Evolutionary conservation across 129 eudicot genomes (phyloP).

Genomic region (Flaveria sonorensis): DNA sequence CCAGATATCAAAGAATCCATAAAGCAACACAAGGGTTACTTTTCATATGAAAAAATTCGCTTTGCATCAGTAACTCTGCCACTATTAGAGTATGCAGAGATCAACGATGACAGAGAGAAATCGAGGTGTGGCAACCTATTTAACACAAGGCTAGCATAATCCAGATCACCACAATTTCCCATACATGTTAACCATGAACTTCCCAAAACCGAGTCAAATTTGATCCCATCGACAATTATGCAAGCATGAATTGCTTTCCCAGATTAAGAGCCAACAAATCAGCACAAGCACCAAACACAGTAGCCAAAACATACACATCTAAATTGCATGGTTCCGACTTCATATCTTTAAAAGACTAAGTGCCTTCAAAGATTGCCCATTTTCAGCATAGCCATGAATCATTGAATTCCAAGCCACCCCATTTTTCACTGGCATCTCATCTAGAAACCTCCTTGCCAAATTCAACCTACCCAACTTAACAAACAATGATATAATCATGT

Average conservation of each 20-base stretch:
- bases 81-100: slow-evolving; percentile 62
- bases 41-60: slow-evolving; percentile 42
- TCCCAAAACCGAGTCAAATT: slow-evolving; percentile 62
- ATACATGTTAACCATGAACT: slow-evolving; percentile 83
- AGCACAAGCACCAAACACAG: slow-evolving; percentile 75
- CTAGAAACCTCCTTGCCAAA: slow-evolving; percentile 48
- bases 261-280: slow-evolving; percentile 48
- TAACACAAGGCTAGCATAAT: slow-evolving; percentile 51
- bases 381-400: slow-evolving; percentile 71
- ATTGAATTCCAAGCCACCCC: slow-evolving; percentile 64
- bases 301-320: slow-evolving; percentile 66
- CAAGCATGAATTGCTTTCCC: slow-evolving; percentile 68
- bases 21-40: slow-evolving; percentile 55
- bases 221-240: slow-evolving; percentile 44
- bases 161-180: slow-evolving; percentile 87
- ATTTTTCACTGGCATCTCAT: slow-evolving; percentile 70
- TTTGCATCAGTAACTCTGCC: slow-evolving; percentile 70
- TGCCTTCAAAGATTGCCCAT: slow-evolving; percentile 49
- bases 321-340: slow-evolving; percentile 35
- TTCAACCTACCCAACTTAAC: slow-evolving; percentile 49
- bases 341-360: slow-evolving; percentile 57
- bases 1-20: slow-evolving; percentile 79
- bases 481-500: slow-evolving; percentile 56
- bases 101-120: slow-evolving; percentile 73
- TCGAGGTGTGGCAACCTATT: slow-evolving; percentile 40